A percentile compares a stretch with the other conserved stretches of the same genome.
Evolutionary conservation across 2,329 filamentous ascomycete species (phyloP).

Genomic region (Colletotrichum zoysiae): DNA sequence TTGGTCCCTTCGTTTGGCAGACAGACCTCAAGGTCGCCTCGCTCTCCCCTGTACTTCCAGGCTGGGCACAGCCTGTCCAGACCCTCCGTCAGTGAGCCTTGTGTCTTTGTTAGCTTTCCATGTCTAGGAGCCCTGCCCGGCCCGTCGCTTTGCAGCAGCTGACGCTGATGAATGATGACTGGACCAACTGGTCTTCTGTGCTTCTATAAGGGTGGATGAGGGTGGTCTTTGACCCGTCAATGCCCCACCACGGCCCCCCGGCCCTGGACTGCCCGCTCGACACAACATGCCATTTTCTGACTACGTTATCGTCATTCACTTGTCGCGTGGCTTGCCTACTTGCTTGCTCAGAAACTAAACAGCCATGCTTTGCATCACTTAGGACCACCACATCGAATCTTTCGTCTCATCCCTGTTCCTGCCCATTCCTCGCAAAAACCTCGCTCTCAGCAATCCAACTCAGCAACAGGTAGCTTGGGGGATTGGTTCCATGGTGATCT

Average conservation of each 20-base stretch:
- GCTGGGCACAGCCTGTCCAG: constrained; percentile 12
- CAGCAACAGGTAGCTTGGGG: constrained; percentile 11
- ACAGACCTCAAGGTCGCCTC: background rate
- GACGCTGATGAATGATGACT: constrained; percentile 24
- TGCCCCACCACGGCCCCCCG: constrained; percentile 34
- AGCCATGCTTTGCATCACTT: background rate
- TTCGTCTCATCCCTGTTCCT: constrained; percentile 12
- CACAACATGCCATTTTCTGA: constrained; percentile 23
- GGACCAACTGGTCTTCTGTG: background rate
- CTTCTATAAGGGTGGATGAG: constrained; percentile 6
- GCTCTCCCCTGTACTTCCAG: constrained; percentile 27
- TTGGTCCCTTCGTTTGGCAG: constrained; percentile 17
- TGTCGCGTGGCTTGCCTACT: constrained; percentile 8
- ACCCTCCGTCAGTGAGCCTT: background rate
- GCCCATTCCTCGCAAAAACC: constrained; percentile 9
- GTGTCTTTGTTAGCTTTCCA: constrained; percentile 36
- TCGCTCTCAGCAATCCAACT: constrained; percentile 15
- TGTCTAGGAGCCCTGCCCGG: constrained; percentile 18
- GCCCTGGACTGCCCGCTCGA: constrained; percentile 23
- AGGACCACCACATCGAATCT: background rate
- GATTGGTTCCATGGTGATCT: constrained; percentile 25
- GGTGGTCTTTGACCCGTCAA: constrained; percentile 36
- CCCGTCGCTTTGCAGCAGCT: background rate
- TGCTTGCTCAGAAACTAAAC: constrained; percentile 4
- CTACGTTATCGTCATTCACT: constrained; percentile 6